Percentiles rank a stretch among this genome's conserved stretches.
Evolutionary conservation across 225 moss, liverwort and hornwort species (phyloP).

Genomic region (Polytrichum commune): DNA sequence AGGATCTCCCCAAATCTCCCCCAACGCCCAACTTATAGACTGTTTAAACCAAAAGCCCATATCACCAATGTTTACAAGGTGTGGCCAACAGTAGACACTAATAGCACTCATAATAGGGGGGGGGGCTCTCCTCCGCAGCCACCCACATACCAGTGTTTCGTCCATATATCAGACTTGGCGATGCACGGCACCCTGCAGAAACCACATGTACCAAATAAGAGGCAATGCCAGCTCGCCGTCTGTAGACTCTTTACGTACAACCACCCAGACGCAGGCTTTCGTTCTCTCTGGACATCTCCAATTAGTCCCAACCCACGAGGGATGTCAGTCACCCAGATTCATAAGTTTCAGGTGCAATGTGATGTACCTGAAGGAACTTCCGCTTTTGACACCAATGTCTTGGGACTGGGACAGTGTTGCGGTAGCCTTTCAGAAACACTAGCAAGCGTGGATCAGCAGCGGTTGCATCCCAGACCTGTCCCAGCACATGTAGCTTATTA

Average conservation of each 20-base stretch:
- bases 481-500: background rate
- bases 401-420: constrained; percentile 99
- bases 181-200: constrained; percentile 99
- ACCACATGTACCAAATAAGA: constrained; percentile 99
- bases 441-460: constrained; percentile 97
- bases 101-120: constrained; percentile 59
- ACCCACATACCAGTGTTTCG: constrained; percentile 99
- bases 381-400: constrained; percentile 99
- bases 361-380: constrained; percentile 97
- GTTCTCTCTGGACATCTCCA: constrained; percentile 69
- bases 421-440: constrained; percentile 94
- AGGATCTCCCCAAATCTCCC: too few species aligned
- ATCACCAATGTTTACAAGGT: constrained; percentile 18
- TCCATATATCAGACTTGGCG: constrained; percentile 84
- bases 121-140: constrained; percentile 83
- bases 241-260: constrained; percentile 88
- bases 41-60: constrained; percentile 11
- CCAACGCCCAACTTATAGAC: too few species aligned
- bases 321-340: constrained; percentile 56
- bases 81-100: constrained; percentile 42
- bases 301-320: constrained; percentile 74
- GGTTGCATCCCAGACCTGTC: constrained; percentile 98
- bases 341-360: constrained; percentile 38
- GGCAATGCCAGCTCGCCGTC: constrained; percentile 96
- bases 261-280: constrained; percentile 81